A percentile compares a stretch with the other conserved stretches of the same genome.
These are phyloP conservation scores for Naganishia onofrii DNA, from an alignment of 768 basidiomycete species.

Conservation along the genomic window DNA sequence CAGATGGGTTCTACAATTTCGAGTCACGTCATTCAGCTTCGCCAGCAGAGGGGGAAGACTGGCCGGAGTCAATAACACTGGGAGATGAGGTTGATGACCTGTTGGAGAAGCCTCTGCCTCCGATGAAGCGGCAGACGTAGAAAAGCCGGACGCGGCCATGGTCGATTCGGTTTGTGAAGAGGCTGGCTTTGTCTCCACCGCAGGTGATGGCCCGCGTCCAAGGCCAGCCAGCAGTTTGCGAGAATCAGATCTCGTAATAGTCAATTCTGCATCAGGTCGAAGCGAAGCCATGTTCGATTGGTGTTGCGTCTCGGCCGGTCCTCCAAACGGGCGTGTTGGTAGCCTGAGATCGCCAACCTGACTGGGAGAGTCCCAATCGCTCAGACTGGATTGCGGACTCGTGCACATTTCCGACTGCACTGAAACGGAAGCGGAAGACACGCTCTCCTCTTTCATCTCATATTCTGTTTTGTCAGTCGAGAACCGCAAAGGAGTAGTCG, in stretches of 20 bases:
- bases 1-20: background rate
- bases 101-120: background rate
- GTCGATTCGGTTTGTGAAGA: background rate
- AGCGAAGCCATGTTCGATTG: background rate
- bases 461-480: background rate
- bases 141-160: background rate
- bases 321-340: background rate
- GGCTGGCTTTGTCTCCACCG: background rate
- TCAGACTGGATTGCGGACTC: conserved; percentile 22
- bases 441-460: background rate
- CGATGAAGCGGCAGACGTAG: background rate
- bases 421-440: background rate
- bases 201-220: conserved; percentile 10
- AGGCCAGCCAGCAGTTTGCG: conserved; percentile 20
- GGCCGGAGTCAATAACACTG: conserved; percentile 4
- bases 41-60: conserved; percentile 11
- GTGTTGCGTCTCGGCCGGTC: background rate
- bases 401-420: background rate
- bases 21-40: conserved; percentile 8
- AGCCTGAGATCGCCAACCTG: background rate
- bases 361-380: conserved; percentile 24
- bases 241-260: conserved; percentile 26
- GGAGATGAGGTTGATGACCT: background rate
- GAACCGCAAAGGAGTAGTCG: background rate
- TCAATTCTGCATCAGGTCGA: background rate